A percentile compares a stretch with the other conserved stretches of the same genome.
Conservation (phyloP, 2,329 filamentous ascomycete species). For the Coniochaeta sp. region DNA sequence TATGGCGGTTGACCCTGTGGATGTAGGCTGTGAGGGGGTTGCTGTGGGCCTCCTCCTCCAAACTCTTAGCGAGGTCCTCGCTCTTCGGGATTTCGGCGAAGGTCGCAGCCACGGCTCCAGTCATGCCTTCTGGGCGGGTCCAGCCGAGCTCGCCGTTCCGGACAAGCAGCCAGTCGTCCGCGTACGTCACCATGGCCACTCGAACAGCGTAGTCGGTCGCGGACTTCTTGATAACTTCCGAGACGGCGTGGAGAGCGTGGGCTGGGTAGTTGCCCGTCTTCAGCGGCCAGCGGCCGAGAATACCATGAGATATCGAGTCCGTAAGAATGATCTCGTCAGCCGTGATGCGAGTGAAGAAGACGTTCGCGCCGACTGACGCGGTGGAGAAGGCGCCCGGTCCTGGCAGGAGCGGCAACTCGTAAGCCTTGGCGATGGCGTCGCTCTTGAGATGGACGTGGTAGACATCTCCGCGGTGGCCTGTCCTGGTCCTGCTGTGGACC, state of each 20-base stretch:
- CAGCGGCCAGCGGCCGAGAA: conserved; percentile 67
- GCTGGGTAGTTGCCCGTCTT: conserved; percentile 34
- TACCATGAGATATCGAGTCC: conserved; percentile 68
- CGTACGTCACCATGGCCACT: conserved; percentile 61
- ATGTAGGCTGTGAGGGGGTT: conserved; percentile 77
- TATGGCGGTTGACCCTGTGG: conserved; percentile 76
- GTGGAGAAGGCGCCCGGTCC: conserved; percentile 71
- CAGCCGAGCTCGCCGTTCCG: conserved; percentile 77
- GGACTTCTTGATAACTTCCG: conserved; percentile 73
- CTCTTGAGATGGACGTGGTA: conserved; percentile 74
- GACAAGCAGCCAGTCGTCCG: conserved; percentile 72
- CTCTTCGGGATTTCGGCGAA: conserved; percentile 72
- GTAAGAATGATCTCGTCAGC: conserved; percentile 65
- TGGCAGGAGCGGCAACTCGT: conserved; percentile 65
- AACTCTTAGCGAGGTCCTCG: conserved; percentile 68
- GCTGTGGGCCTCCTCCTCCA: conserved; percentile 81
- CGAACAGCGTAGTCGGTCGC: conserved; percentile 67
- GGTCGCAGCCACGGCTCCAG: conserved; percentile 69
- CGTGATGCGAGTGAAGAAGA: conserved; percentile 83
- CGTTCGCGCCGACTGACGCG: conserved; percentile 69
- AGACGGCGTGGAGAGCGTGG: conserved; percentile 58
- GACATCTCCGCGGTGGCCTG: conserved; percentile 74
- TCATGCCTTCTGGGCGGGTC: conserved; percentile 75
- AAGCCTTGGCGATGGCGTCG: conserved; percentile 65
- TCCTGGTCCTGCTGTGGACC: conserved; percentile 67